phyloP scores from a whole-genome alignment of 352 stramenopile species.

The Globisporangium takayamanum region DNA sequence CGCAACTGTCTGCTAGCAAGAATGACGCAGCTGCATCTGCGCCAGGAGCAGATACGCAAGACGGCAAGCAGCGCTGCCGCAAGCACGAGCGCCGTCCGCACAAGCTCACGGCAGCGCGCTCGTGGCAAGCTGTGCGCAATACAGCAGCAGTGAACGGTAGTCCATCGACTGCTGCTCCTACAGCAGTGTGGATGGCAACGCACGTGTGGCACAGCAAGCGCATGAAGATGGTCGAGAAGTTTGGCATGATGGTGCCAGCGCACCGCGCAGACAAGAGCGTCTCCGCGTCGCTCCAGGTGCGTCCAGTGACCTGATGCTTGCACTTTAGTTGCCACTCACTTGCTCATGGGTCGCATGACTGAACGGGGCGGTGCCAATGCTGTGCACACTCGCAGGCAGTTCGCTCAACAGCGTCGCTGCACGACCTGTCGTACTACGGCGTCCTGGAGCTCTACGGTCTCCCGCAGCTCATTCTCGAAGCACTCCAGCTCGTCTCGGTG shows the following conservation, averaged over 20 bases:
- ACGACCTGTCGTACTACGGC: slow-evolving; percentile 61
- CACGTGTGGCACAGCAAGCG: slow-evolving; percentile 77
- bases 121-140: slow-evolving; percentile 19
- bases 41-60: background rate
- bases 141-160: background rate
- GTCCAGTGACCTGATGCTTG: background rate
- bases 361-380: background rate
- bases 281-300: slow-evolving; percentile 43
- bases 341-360: background rate
- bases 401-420: slow-evolving; percentile 39
- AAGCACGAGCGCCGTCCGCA: slow-evolving; percentile 58
- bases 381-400: slow-evolving; percentile 20
- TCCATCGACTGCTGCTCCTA: background rate
- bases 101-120: slow-evolving; percentile 28
- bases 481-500: slow-evolving; percentile 49
- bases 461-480: slow-evolving; percentile 51
- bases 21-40: background rate
- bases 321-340: background rate
- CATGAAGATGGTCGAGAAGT: slow-evolving; percentile 53
- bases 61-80: slow-evolving; percentile 29
- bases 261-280: slow-evolving; percentile 56
- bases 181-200: slow-evolving; percentile 44
- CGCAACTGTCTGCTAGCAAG: background rate
- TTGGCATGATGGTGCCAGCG: slow-evolving; percentile 40
- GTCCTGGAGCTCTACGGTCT: slow-evolving; percentile 60